Percentiles rank a stretch among this genome's conserved stretches.
These are phyloP conservation scores for Coniochaeta pulveracea DNA, from an alignment of 2,329 filamentous ascomycete species.

Conservation along the genomic window DNA sequence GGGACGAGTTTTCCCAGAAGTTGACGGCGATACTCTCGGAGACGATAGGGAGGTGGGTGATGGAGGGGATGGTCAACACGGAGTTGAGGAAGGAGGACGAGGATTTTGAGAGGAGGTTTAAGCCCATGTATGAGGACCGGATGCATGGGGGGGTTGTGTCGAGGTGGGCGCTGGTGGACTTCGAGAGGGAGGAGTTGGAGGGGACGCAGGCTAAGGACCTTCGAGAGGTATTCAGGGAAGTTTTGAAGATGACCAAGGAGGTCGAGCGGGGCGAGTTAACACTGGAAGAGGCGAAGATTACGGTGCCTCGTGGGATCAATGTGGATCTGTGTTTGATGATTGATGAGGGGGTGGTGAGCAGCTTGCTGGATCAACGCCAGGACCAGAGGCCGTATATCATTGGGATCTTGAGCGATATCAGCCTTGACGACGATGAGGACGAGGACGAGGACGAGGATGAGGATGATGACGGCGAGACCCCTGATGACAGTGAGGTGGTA, in stretches of 20 bases:
- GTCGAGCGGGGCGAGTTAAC: neutral
- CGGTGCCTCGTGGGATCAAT: neutral
- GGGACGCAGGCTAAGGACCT: neutral
- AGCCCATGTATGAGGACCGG: neutral
- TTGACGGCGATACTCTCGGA: neutral
- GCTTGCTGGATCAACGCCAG: slow-evolving; percentile 2
- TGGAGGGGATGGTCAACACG: neutral
- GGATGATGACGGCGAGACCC: neutral
- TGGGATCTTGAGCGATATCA: slow-evolving; percentile 2
- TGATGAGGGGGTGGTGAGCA: slow-evolving; percentile 4
- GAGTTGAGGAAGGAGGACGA: slow-evolving; percentile 1
- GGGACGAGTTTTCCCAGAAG: neutral
- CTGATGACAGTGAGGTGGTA: neutral
- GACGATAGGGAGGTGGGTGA: neutral
- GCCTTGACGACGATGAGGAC: neutral
- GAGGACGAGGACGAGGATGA: neutral
- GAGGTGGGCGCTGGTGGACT: neutral
- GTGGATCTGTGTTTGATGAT: slow-evolving; percentile 1
- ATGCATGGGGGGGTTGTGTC: neutral
- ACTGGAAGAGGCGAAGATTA: neutral
- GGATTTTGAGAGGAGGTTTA: slow-evolving; percentile 3
- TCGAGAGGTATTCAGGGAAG: neutral
- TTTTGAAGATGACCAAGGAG: neutral
- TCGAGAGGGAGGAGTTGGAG: neutral
- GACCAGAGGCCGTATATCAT: slow-evolving; percentile 2